Percentiles rank a stretch among this genome's conserved stretches.
Evolutionary conservation across 331 rosid species (phyloP).

Genomic region (Quercus lobata): DNA sequence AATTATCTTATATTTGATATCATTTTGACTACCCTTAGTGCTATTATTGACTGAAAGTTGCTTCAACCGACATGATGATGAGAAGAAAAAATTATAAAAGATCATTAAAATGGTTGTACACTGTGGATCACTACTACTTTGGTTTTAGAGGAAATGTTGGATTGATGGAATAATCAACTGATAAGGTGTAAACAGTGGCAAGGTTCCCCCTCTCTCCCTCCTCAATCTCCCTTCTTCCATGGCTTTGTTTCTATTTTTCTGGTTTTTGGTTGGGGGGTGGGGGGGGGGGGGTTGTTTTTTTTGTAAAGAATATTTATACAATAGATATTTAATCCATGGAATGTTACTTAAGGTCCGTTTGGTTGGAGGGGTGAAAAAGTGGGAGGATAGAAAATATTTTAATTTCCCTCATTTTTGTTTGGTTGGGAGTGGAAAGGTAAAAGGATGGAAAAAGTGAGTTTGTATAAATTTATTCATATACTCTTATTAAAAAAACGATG

Average conservation of each 20-base stretch:
- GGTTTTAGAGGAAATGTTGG: neutral
- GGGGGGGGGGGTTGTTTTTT: neutral
- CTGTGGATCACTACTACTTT: neutral
- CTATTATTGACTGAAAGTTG: slow-evolving; percentile 1
- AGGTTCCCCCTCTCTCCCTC: neutral
- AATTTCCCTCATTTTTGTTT: no score
- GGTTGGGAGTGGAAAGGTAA: no score
- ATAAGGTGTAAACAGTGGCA: slow-evolving; percentile 7
- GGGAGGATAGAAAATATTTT: no score
- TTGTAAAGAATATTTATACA: slow-evolving; percentile 5
- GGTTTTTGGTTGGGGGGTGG: neutral
- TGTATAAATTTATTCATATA: no score
- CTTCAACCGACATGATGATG: slow-evolving; percentile 39
- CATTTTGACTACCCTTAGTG: neutral
- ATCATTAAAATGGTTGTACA: slow-evolving; percentile 15
- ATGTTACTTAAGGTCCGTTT: no score
- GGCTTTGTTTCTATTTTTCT: neutral
- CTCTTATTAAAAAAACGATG: no score
- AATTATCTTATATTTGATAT: neutral
- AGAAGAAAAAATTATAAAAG: slow-evolving; percentile 27
- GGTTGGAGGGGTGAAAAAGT: no score
- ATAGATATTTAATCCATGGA: neutral
- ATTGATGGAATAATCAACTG: slow-evolving; percentile 3
- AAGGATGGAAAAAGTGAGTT: no score
- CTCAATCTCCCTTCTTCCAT: neutral